These are phyloP conservation scores for Coprinopsis marcescibilis DNA, from an alignment of 768 basidiomycete species.

Conservation along the genomic window DNA sequence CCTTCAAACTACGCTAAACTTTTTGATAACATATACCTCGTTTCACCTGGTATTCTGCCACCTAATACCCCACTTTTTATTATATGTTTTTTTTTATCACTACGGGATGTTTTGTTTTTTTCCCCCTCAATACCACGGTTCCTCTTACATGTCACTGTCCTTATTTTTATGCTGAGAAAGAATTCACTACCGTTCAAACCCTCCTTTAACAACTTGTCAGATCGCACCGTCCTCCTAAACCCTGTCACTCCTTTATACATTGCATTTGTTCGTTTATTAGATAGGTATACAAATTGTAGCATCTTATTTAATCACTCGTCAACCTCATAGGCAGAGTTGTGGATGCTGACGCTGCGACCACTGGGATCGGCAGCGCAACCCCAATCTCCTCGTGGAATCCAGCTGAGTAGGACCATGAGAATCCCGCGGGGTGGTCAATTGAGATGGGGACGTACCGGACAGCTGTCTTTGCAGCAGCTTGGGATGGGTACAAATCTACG, in stretches of 20 bases:
- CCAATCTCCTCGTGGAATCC: conserved; percentile 96
- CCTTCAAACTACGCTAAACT: conserved; percentile 20
- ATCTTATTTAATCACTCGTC: conserved; percentile 22
- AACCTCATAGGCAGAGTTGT: conserved; percentile 78
- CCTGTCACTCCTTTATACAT: conserved; percentile 5
- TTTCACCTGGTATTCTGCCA: conserved; percentile 19
- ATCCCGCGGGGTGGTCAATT: conserved; percentile 2
- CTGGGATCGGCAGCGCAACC: conserved; percentile 93
- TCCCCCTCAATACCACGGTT: not conserved
- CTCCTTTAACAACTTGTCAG: too few species aligned
- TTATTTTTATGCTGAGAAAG: too few species aligned
- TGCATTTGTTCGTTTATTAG: conserved; percentile 7
- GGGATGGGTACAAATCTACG: conserved; percentile 76
- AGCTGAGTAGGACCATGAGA: conserved; percentile 37
- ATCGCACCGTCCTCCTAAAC: not conserved
- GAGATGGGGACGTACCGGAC: conserved; percentile 76
- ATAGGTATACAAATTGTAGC: conserved; percentile 10
- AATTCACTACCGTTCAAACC: too few species aligned
- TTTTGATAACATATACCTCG: conserved; percentile 13
- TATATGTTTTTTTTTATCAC: conserved; percentile 2
- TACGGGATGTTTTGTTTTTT: conserved; percentile 4
- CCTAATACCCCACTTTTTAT: conserved; percentile 1
- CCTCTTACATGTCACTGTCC: not conserved
- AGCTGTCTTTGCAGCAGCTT: conserved; percentile 84
- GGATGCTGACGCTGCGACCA: conserved; percentile 92